Evolutionary conservation across 2,329 filamentous ascomycete genomes (phyloP), one percentile per base, ranked within the genome.

Genomic region (Fusarium hostae): DNA sequence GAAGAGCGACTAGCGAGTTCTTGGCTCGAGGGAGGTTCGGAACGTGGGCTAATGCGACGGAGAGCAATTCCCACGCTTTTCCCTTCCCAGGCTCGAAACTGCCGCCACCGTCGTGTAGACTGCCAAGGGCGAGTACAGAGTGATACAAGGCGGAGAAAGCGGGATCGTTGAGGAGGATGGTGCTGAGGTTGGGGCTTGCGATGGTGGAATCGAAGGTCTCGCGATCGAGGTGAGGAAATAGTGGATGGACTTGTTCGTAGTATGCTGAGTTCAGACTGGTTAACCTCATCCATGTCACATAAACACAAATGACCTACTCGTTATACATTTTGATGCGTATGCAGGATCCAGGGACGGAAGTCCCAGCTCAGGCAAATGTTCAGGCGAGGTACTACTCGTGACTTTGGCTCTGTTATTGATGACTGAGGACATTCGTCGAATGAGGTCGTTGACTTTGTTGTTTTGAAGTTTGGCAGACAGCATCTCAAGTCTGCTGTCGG

Each of bases 61-160:
- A 75, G 18, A 75, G 72, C 0, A 75, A 12, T 5, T 73, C 51
- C 73, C 73, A 75, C 2, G 73, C 73, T 0, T 57, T 58, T 26
- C 73, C 73, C 6, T 74, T 74, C 1, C 73, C 73, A 12, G 73
- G 69, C 11, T 75, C 73, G 16, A 75, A 75, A 35, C 64, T 71
- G 0, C 73, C 73, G 2, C 71, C 71, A 0, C 71, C 69, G 4
- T 63, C 66, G 10, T 71, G 48, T 5, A 74, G 55, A 32, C 73
- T 74, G 3, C 73, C 73, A 0, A 75, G 50, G 7, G 73, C 73
- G 5, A 75, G 54, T 3, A 75, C 73, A 1, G 66, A 43, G 41
- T 75, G 63, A 26, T 75, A 75, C 0, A 75, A 50, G 3, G 71
- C 63, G 1, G 73, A 75, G 18, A 75, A 75, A 2, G 66, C 51